Base-by-base conservation (phyloP, 2,329 filamentous ascomycete species). In the Hortaea werneckii region DNA sequence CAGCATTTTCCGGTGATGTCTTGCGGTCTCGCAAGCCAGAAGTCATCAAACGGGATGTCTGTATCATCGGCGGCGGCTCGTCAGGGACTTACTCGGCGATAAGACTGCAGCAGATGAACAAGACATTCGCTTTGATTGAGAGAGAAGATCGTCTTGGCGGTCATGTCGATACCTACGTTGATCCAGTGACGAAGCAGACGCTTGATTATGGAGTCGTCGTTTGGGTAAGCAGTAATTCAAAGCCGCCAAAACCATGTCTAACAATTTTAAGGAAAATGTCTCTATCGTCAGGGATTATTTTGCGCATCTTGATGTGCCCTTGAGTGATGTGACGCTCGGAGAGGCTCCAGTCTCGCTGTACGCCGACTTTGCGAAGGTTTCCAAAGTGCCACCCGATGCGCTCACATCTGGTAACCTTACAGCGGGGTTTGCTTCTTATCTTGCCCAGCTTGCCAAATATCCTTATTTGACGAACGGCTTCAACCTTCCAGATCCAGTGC, bases 81-180 rank as follows among this genome's bases (percentile, higher is more conserved):
- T 51, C 58, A 20, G 70, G 70, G 5, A 67, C 63, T 0, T 65
- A 70, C 49, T 58, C 66, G 7, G 68, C 69, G 4, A 61, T 71
- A 37, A 46, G 54, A 5, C 58, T 74, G 7, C 58, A 62, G 8
- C 61, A 72, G 32, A 43, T 56, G 34, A 61, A 62, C 37, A 60
- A 66, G 28, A 65, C 48, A 4, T 58, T 72, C 13, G 57, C 64
- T 1, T 51, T 74, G 1, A 50, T 73, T 29, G 71, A 74, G 49
- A 58, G 60, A 41, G 52, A 67, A 40, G 42, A 44, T 12, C 43
- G 41, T 6, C 53, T 75, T 49, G 75, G 74, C 38, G 74, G 74
- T 2, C 72, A 76, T 50, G 68, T 70, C 5, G 59, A 72, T 20
- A 75, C 71, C 7, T 76, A 72, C 52, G 61, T 55, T 3, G 68